Conservation (phyloP, 441 rosid genomes). For the Corymbia citriodora region DNA sequence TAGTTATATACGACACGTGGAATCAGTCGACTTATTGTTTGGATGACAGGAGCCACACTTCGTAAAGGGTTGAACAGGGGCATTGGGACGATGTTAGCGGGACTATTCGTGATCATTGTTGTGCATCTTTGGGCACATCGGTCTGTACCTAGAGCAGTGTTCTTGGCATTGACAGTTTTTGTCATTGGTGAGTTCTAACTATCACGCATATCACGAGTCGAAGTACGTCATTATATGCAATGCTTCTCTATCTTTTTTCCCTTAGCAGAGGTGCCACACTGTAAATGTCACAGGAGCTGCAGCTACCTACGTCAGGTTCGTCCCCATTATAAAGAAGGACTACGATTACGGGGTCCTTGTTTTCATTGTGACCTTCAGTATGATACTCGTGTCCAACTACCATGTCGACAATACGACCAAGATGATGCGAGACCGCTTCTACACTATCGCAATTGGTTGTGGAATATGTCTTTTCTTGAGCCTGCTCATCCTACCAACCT, state of each 20-base stretch:
- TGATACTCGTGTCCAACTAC: constrained; percentile 74
- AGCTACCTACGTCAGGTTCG: constrained; percentile 66
- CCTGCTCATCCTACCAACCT: constrained; percentile 64
- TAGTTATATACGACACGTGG: accelerated
- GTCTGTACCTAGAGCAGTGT: constrained; percentile 48
- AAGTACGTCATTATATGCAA: not conserved
- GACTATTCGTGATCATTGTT: constrained; percentile 51
- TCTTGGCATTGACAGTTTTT: constrained; percentile 61
- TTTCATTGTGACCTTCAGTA: constrained; percentile 72
- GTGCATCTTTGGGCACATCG: constrained; percentile 53
- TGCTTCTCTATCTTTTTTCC: not conserved
- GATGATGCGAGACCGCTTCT: constrained; percentile 54
- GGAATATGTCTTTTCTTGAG: constrained; percentile 69
- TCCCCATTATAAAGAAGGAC: constrained; percentile 73
- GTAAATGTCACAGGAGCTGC: constrained; percentile 35
- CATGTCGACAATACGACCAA: constrained; percentile 46
- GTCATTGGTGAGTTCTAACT: constrained; percentile 33
- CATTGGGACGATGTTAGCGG: constrained; percentile 59
- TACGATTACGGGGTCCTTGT: constrained; percentile 74
- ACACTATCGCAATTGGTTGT: constrained; percentile 66
- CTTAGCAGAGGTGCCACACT: not conserved
- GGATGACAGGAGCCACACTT: constrained; percentile 59
- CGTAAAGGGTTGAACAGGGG: constrained; percentile 84
- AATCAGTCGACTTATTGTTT: not conserved
- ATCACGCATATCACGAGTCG: not conserved